Evolutionary conservation across 2,329 filamentous ascomycete genomes (phyloP), one percentile per base, ranked within the genome.

Genomic region (Penicillium capsulatum): DNA sequence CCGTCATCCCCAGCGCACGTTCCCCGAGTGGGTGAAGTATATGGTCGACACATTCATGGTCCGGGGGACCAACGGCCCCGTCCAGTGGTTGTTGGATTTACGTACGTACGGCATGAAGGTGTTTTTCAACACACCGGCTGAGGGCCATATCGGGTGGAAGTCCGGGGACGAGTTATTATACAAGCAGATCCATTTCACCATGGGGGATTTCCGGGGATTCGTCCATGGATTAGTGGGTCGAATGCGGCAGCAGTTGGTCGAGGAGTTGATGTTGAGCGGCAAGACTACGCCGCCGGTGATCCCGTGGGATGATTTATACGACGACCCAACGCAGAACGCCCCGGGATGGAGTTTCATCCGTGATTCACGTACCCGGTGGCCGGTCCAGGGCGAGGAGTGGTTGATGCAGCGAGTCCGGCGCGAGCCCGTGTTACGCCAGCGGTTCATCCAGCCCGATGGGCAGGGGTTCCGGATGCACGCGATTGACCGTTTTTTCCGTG

Each of bases 31-130:
- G n/a, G n/a, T n/a, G n/a, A n/a, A n/a, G n/a, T n/a, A n/a, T n/a
- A n/a, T n/a, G n/a, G n/a, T n/a, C n/a, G n/a, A n/a, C n/a, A n/a
- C n/a, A n/a, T n/a, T n/a, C n/a, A n/a, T n/a, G n/a, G n/a, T n/a
- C n/a, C 19, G 19, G 5, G 19, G 8, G 26, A 32, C 15, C 36
- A 38, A 22, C 19, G 19, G 19, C 5, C 19, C 19, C 5, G 19
- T 22, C 19, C 19, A 22, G 11, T 40, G 31, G 38, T 22, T 29
- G 32, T 22, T 40, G 15, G 38, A 40, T 24, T 28, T 40, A n/a
- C 34, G 34, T 3, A 36, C 16, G 14, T 36, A 36, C 16, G 34
- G 34, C 3, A 17, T 17, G 6, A 28, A 19, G 14, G 27, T 36
- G 16, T 30, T 29, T 30, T 29, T 19, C 3, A 36, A 30, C n/a